Evolutionary conservation across 129 eudicot species (phyloP).

Genomic region (Artemisia argyi): DNA sequence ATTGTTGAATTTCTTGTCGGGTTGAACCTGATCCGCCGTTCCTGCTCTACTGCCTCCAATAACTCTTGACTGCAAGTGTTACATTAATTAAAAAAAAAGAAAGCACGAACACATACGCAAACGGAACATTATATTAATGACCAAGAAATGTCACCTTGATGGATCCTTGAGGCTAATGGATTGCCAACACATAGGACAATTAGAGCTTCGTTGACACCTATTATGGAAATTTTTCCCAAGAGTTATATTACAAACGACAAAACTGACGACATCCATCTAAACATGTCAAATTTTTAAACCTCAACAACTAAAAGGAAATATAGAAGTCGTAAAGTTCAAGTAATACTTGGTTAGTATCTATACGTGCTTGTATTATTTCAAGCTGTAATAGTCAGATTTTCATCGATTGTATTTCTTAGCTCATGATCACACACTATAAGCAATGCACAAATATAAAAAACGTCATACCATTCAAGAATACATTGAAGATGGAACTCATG

Average conservation of each 20-base stretch:
- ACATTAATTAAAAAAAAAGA: slow-evolving; percentile 4
- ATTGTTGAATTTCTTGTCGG: slow-evolving; percentile 59
- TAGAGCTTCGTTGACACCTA: slow-evolving; percentile 87
- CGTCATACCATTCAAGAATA: slow-evolving; percentile 75
- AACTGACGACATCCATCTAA: not conserved
- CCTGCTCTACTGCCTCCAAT: slow-evolving; percentile 70
- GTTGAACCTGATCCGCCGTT: slow-evolving; percentile 49
- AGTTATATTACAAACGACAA: not conserved
- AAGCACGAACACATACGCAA: not conserved
- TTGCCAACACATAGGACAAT: slow-evolving; percentile 95
- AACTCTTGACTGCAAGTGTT: slow-evolving; percentile 58
- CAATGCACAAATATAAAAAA: not conserved
- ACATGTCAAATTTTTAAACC: not conserved
- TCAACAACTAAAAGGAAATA: not conserved
- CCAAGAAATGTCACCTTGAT: slow-evolving; percentile 36
- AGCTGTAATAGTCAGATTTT: no score
- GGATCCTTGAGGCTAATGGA: slow-evolving; percentile 68
- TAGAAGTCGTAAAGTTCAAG: no score
- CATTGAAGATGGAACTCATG: slow-evolving; percentile 92
- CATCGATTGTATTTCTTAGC: not conserved
- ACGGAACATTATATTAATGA: not conserved
- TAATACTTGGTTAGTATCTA: no score
- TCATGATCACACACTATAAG: not conserved
- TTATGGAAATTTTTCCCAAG: not conserved
- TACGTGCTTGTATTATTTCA: no score